phyloP scores from a whole-genome alignment of 2,329 filamentous ascomycete species.

The Colletotrichum somersetense region DNA sequence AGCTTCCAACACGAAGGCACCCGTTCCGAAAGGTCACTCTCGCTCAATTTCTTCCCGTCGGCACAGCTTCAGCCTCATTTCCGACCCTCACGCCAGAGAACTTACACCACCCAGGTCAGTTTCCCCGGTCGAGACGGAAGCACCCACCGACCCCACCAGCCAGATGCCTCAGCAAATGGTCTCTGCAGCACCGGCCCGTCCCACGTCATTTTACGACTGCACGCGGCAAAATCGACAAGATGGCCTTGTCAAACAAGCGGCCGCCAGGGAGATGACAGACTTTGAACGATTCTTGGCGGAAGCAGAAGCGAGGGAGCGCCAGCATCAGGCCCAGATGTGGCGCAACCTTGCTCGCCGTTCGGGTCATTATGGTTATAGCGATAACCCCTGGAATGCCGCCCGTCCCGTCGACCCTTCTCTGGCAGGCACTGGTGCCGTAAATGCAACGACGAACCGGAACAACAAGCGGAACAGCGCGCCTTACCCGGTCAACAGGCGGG shows the following conservation, averaged over 20 bases:
- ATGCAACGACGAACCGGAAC: background rate
- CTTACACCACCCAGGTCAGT: conserved; percentile 36
- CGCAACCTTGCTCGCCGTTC: conserved; percentile 44
- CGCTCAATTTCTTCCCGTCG: conserved; percentile 26
- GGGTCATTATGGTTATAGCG: conserved; percentile 30
- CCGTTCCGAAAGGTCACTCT: background rate
- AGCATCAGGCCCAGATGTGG: conserved; percentile 43
- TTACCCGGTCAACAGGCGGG: conserved; percentile 32
- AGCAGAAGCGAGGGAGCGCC: conserved; percentile 47
- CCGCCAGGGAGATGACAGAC: conserved; percentile 40
- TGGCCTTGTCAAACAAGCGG: background rate
- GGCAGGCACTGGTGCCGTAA: conserved; percentile 4
- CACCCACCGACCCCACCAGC: conserved; percentile 21
- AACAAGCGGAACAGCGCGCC: conserved; percentile 37
- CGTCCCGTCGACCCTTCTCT: conserved; percentile 16
- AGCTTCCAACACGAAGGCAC: conserved; percentile 21
- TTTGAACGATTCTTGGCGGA: conserved; percentile 48
- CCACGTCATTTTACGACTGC: background rate
- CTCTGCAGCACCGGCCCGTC: conserved; percentile 1
- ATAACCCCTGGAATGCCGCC: conserved; percentile 19
- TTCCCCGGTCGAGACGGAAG: conserved; percentile 38
- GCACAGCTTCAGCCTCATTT: conserved; percentile 38
- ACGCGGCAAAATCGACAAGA: background rate
- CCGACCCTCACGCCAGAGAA: conserved; percentile 34
- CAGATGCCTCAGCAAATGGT: background rate